Percentiles rank a stretch among this genome's conserved stretches.
phyloP scores from a whole-genome alignment of 176 grass and related monocot genomes.

The Metroxylon sagu region DNA sequence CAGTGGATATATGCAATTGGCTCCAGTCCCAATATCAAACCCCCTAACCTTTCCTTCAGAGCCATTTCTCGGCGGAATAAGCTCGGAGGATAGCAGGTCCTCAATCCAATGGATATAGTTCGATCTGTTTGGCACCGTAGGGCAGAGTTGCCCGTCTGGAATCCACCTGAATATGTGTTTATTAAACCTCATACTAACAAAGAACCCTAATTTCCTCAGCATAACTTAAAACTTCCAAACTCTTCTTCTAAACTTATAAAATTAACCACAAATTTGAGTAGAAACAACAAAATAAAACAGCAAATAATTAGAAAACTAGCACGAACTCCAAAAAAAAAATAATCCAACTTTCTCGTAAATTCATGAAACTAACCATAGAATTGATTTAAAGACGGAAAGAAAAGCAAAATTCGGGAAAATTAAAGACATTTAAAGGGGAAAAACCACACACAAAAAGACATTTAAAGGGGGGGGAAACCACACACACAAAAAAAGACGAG shows the following conservation, averaged over 20 bases:
- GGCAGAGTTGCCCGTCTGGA: slow-evolving; percentile 76
- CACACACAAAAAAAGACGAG: background rate
- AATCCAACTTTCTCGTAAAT: too few species aligned
- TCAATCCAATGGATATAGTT: slow-evolving; percentile 98
- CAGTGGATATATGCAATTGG: slow-evolving; percentile 94
- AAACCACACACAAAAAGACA: background rate
- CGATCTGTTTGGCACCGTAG: slow-evolving; percentile 84
- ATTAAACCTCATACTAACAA: too few species aligned
- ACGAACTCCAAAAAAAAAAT: too few species aligned
- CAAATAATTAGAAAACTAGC: too few species aligned
- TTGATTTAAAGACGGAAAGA: too few species aligned
- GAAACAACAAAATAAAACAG: too few species aligned
- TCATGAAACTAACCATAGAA: too few species aligned
- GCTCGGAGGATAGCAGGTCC: slow-evolving; percentile 58
- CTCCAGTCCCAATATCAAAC: slow-evolving; percentile 86
- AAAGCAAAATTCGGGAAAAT: background rate
- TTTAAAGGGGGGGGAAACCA: background rate
- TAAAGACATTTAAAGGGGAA: background rate
- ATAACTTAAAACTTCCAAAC: too few species aligned
- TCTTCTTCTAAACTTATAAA: too few species aligned
- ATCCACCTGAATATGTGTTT: slow-evolving; percentile 58
- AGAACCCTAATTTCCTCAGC: too few species aligned
- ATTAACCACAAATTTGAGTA: too few species aligned
- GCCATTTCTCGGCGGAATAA: slow-evolving; percentile 45
- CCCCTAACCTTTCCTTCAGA: slow-evolving; percentile 47